Conservation (phyloP, 2,329 filamentous ascomycete genomes). For the Fusarium sp. region DNA sequence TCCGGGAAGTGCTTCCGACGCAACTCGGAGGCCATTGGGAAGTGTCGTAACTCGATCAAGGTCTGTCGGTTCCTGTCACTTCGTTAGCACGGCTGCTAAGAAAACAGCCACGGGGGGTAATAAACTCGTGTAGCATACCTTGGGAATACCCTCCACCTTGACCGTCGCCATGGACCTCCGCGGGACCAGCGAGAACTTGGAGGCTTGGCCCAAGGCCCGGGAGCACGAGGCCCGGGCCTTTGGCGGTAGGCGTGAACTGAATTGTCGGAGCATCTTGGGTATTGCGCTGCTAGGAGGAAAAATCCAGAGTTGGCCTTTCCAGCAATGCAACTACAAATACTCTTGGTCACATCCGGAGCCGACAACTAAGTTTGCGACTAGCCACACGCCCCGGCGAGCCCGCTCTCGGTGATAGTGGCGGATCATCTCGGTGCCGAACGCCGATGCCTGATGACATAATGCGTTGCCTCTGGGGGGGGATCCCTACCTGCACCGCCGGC, state of each 20-base stretch:
- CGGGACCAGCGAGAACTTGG: constrained; percentile 40
- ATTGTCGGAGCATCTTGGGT: constrained; percentile 55
- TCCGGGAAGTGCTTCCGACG: constrained; percentile 93
- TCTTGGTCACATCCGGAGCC: constrained; percentile 5
- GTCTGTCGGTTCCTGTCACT: constrained; percentile 81
- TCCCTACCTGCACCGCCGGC: no score
- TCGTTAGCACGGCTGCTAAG: not conserved
- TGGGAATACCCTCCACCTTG: constrained; percentile 55
- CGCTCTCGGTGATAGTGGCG: constrained; percentile 49
- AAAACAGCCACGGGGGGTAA: no score
- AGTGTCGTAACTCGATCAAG: constrained; percentile 91
- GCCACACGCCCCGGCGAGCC: constrained; percentile 40
- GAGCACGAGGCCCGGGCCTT: constrained; percentile 46
- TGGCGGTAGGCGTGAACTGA: constrained; percentile 52
- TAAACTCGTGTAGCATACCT: constrained; percentile 42
- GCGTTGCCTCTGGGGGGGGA: not conserved
- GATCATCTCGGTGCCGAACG: constrained; percentile 49
- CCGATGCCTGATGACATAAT: constrained; percentile 34
- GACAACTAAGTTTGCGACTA: constrained; percentile 45
- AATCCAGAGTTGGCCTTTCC: constrained; percentile 15
- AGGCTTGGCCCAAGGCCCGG: constrained; percentile 42
- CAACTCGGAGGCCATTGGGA: constrained; percentile 92
- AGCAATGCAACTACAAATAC: constrained; percentile 33
- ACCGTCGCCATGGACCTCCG: constrained; percentile 53
- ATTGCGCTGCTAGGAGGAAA: constrained; percentile 25